A percentile compares a stretch with the other conserved stretches of the same genome.
These are phyloP conservation scores for Helenozyma baotianmanensis DNA, from an alignment of 805 yeast species.

Conservation along the genomic window DNA sequence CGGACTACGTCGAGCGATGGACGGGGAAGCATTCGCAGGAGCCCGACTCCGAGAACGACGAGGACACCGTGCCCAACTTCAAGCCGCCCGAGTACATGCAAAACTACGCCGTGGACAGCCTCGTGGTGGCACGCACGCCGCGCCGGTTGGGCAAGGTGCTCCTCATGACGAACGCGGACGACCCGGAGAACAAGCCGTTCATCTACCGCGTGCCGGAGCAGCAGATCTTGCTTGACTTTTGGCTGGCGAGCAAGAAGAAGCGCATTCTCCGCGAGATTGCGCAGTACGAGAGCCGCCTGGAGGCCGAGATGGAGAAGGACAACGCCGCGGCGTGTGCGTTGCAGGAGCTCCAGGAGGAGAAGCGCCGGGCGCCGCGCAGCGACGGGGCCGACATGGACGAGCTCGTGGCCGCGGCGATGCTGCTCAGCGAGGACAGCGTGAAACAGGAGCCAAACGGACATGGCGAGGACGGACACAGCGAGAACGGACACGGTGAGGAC, in stretches of 20 bases:
- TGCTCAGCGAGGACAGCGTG: conserved; percentile 5
- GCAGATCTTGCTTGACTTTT: conserved; percentile 65
- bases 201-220: conserved; percentile 65
- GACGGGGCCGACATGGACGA: conserved; percentile 40
- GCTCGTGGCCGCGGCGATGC: conserved; percentile 40
- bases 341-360: conserved; percentile 1
- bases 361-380: no score
- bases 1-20: conserved; percentile 5
- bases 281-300: conserved; percentile 19
- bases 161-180: conserved; percentile 14
- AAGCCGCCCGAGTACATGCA: conserved; percentile 34
- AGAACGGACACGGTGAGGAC: background rate
- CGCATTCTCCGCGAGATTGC: conserved; percentile 18
- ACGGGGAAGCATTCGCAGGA: conserved; percentile 23
- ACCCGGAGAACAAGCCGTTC: conserved; percentile 32
- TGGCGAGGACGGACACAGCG: no score
- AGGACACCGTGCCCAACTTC: conserved; percentile 23
- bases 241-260: conserved; percentile 32
- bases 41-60: conserved; percentile 20
- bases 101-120: conserved; percentile 25
- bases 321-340: conserved; percentile 7
- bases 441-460: conserved; percentile 3
- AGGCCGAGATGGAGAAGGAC: conserved; percentile 4
- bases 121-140: conserved; percentile 29
- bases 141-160: conserved; percentile 9